A percentile compares a stretch with the other conserved stretches of the same genome.
phyloP scores from a whole-genome alignment of 1,284 basidiomycete species.

The Apiotrichum mycotoxinovorans region DNA sequence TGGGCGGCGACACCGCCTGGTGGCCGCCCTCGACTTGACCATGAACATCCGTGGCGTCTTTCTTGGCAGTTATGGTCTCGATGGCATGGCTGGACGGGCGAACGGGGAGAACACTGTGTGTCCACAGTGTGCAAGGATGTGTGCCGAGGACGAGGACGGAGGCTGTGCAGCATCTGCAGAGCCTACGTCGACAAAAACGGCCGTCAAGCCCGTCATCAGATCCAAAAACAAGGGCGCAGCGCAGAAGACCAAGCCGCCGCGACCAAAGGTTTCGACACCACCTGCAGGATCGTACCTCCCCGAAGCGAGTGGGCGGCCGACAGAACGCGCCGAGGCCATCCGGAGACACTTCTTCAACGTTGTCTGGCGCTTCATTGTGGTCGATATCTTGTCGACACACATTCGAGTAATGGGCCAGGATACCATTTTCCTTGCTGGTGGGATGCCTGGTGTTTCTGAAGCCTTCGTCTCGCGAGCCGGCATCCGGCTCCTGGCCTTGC shows the following conservation, averaged over 20 bases:
- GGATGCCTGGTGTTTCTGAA: slow-evolving; percentile 19
- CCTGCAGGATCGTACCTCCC: background rate
- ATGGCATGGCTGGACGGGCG: slow-evolving; percentile 4
- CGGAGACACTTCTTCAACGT: background rate
- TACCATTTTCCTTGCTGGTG: slow-evolving; percentile 21
- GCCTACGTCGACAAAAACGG: background rate
- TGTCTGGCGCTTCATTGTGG: background rate
- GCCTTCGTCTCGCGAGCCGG: slow-evolving; percentile 20
- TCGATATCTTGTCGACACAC: background rate
- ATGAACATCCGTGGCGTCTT: slow-evolving; percentile 36
- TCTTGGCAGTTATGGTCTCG: slow-evolving; percentile 26
- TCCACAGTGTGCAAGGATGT: background rate
- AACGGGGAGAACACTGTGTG: background rate
- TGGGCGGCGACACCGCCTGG: slow-evolving; percentile 18
- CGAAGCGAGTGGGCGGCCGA: background rate
- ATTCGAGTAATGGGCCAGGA: slow-evolving; percentile 13
- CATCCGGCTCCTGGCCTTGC: slow-evolving; percentile 25
- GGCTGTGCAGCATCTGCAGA: background rate
- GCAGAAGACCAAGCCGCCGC: background rate
- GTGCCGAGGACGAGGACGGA: background rate
- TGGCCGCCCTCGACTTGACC: slow-evolving; percentile 29
- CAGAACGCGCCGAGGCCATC: slow-evolving; percentile 2
- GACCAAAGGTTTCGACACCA: background rate
- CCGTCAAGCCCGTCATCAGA: background rate
- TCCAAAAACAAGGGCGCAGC: background rate